Base-by-base conservation (phyloP, 257 asterid species). In the Leonotis leonurus region DNA sequence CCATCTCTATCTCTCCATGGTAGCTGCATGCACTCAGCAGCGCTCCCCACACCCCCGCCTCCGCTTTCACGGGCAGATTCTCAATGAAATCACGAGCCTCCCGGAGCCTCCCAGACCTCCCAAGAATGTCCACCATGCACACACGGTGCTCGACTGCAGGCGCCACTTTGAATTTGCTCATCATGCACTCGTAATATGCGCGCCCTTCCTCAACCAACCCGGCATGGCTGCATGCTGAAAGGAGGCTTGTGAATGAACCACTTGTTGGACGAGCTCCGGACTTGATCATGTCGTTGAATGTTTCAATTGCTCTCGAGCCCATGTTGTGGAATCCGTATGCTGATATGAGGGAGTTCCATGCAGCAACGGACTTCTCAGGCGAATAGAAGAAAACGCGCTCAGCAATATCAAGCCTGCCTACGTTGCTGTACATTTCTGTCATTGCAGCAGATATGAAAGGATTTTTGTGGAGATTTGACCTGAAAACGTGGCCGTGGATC, bases 271-370 rank as follows among this genome's bases (percentile, higher is more conserved):
- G 64, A 53, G 75, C 51, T 39, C 91, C 85, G 10, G 24, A 54
- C 48, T 55, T 25, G 11, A 73, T 70, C 88, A 86, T 72, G n/a
- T 75, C 78, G n/a, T 60, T 48, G 57, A 86, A 86, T 22, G 77
- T 76, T 5, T 63, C 57, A 5, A 77, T 72, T 20, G 91, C 85
- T 64, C 73, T 77, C 12, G 61, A 44, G 2, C 88, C 83, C 26
- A 67, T 29, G 71, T 69, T 75, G 37, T 83, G 95, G 60, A 77
- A 81, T 22, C 88, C 95, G 20, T 83, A 81, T 5, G 88, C 88
- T 3, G 88, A 75, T 69, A 83, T 83, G 65, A 83, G 59, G 3
- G 91, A 79, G 71, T 86, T 83, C 86, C 90, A 86, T 0, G 90
- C 77, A 27, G 80, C 37, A 36, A 75, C 73, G 2, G 91, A 77